A percentile compares a stretch with the other conserved stretches of the same genome.
Evolutionary conservation across 768 basidiomycete species (phyloP).

Genomic region (Tricholoma sp.): DNA sequence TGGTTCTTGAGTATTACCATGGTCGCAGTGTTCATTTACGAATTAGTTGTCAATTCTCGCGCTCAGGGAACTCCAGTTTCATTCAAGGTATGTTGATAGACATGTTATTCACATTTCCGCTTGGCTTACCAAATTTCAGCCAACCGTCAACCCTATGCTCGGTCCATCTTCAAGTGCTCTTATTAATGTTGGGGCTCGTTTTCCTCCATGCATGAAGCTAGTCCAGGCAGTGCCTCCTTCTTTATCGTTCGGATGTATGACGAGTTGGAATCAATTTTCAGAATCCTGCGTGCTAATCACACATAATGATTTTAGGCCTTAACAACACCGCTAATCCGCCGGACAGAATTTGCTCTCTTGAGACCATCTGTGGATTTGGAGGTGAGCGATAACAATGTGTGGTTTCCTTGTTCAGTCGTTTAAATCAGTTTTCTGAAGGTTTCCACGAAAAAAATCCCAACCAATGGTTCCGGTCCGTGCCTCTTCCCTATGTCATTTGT

Average conservation of each 20-base stretch:
- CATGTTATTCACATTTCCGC: background rate
- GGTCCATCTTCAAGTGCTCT: slow-evolving; percentile 84
- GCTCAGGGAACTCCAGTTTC: slow-evolving; percentile 83
- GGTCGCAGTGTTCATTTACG: slow-evolving; percentile 77
- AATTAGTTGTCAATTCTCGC: slow-evolving; percentile 69
- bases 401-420: background rate
- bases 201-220: slow-evolving; percentile 87
- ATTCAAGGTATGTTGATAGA: slow-evolving; percentile 53
- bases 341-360: slow-evolving; percentile 63
- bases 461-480: slow-evolving; percentile 42
- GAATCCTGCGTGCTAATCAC: background rate
- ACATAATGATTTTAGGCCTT: slow-evolving; percentile 45
- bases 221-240: slow-evolving; percentile 53
- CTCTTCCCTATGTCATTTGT: background rate
- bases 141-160: slow-evolving; percentile 83
- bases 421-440: slow-evolving; percentile 19
- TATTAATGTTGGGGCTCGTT: slow-evolving; percentile 86
- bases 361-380: slow-evolving; percentile 86
- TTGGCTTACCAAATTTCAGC: slow-evolving; percentile 33
- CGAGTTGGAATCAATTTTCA: no score
- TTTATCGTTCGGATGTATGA: slow-evolving; percentile 55
- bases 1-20: slow-evolving; percentile 64
- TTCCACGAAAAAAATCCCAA: slow-evolving; percentile 38
- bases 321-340: slow-evolving; percentile 84
- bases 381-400: slow-evolving; percentile 6